Base-by-base conservation (phyloP, 345 rosid species). In the Corymbia maculata region DNA sequence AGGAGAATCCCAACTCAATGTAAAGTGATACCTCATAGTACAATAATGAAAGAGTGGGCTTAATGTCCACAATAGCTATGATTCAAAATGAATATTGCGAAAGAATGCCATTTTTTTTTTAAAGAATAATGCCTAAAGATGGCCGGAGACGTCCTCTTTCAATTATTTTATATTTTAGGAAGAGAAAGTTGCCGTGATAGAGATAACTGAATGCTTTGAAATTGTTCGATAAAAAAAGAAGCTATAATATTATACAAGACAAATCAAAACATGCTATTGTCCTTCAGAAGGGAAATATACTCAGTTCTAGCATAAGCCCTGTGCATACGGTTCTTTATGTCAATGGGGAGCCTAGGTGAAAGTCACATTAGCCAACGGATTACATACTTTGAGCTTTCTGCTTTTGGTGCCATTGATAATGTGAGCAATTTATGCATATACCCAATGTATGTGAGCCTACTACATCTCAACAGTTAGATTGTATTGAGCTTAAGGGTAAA, bases 381-480 rank as follows among this genome's bases (percentile, higher is more conserved):
- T 64, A 13, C 0, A 0, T 64, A n/a, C 9, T 28, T 64, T 64
- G 5, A 36, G 19, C 9, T 2, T 3, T 28, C 17, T 13, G 0
- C 36, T 64, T 28, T n/a, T 17, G 45, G 45, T 4, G 24, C 3
- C 0, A 4, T 2, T 36, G 0, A 68, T 32, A 2, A 15, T 4
- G 19, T 9, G 79, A 32, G 12, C 79, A 16, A 16, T 68, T 16
- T 7, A n/a, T 30, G 75, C 75, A 30, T 30, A 19, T 10, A 7
- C 5, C 1, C 1, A 36, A 3, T 16, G 44, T 12, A 16, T 0
- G 79, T 8, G 75, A 64, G 17, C 9, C 36, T 13, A n/a, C 36
- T 3, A 32, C 12, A 0, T 32, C 42, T 12, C 6, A 2, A 32
- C 22, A 0, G 2, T 68, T 9, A 32, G 5, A 68, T 49, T 11